A percentile compares a stretch with the other conserved stretches of the same genome.
Conservation (phyloP, 495 filamentous ascomycete species). For the Thozetella sp. region DNA sequence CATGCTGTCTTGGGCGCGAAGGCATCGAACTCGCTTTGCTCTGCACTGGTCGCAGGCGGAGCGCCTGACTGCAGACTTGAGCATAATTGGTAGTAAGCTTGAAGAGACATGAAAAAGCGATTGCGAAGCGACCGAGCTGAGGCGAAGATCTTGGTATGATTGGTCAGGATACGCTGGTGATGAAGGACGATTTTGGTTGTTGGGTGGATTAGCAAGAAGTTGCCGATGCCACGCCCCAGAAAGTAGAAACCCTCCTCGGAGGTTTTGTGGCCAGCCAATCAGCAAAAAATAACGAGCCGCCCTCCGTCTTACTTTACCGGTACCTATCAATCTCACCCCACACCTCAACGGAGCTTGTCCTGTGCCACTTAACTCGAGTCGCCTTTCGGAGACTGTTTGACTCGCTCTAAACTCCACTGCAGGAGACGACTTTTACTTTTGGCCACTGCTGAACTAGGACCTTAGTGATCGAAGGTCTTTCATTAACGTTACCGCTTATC, state of each 20-base stretch:
- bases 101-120: background rate
- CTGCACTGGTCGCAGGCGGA: constrained; percentile 11
- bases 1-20: constrained; percentile 4
- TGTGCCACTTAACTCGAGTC: too few relatives aligned
- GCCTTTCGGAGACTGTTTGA: too few relatives aligned
- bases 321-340: too few relatives aligned
- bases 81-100: background rate
- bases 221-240: background rate
- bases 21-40: constrained; percentile 6
- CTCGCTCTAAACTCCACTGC: too few relatives aligned
- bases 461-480: too few relatives aligned
- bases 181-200: background rate
- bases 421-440: too few relatives aligned
- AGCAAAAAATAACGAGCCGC: background rate
- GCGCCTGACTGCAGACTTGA: constrained; percentile 2
- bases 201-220: background rate
- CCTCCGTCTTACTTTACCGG: too few relatives aligned
- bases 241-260: background rate
- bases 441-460: too few relatives aligned
- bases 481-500: too few relatives aligned
- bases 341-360: too few relatives aligned
- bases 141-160: background rate
- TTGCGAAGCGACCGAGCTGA: background rate
- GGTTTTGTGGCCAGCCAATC: background rate
- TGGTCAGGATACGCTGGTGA: background rate